Base-by-base conservation (phyloP, 139 green algal genomes). In the Nannochloris sp. region DNA sequence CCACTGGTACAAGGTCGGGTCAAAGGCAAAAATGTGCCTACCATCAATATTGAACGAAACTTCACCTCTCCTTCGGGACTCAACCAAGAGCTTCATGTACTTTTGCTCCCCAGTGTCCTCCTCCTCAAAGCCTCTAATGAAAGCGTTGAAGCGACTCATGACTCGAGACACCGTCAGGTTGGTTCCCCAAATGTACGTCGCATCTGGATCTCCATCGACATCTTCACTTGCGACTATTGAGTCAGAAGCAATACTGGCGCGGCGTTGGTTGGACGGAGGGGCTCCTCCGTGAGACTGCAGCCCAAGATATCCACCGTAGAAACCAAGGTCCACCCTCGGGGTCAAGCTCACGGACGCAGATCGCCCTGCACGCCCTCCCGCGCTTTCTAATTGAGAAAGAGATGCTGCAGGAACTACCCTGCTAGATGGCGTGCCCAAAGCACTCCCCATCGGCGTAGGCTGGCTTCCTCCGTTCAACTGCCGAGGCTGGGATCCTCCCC, bases 181-280 rank as follows among this genome's bases (percentile, higher is more conserved):
- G 36, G 90, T 96, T 37, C 90, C 90, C 90, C 90, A 96, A 27
- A 96, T 79, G 63, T 78, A 92, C 12, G 80, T 90, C 51, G 56
- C 72, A 12, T 85, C 78, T 0, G 56, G 64, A 21, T 80, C 69
- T 14, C 12, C 59, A 2, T 75, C 64, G 54, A 77, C 50, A 19
- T 71, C 71, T 11, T 77, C 53, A 14, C 59, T 71, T 23, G 55
- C 51, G 55, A 50, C 2, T 25, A 61, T 31, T 18, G 69, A 75
- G 21, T 75, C 69, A 53, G 46, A 53, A 53, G n/a, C 62, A 43
- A 75, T 31, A 55, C 69, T 75, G n/a, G 11, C 60, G 34, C 69
- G 62, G 6, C 69, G 69, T 15, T 18, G 14, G 15, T 23, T 43
- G 0, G 60, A 53, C n/a, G 46, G 46, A 53, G 46, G 46, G n/a